Evolutionary conservation across 2,329 filamentous ascomycete genomes (phyloP).

Genomic region (Arachnomyces sp.): DNA sequence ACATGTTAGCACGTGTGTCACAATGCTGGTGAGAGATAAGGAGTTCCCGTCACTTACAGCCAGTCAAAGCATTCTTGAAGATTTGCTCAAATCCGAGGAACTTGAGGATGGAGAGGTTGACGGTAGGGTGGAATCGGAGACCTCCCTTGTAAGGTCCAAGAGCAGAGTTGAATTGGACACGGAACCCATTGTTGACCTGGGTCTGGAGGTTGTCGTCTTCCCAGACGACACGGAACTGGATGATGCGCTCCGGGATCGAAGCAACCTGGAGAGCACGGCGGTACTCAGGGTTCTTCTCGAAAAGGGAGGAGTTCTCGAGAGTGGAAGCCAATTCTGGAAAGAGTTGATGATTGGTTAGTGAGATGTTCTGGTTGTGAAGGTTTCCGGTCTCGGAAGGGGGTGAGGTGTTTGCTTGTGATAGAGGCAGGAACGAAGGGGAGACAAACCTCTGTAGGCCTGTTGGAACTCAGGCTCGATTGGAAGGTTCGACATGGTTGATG

Average conservation of each 20-base stretch:
- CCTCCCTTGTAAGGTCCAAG: conserved; percentile 98
- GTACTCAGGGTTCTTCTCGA: conserved; percentile 91
- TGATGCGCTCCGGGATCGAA: conserved; percentile 85
- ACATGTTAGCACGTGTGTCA: not conserved
- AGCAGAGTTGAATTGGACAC: conserved; percentile 97
- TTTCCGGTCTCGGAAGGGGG: conserved; percentile 9
- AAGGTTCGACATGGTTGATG: conserved; percentile 64
- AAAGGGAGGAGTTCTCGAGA: conserved; percentile 87
- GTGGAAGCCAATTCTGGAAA: conserved; percentile 79
- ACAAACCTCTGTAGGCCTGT: conserved; percentile 89
- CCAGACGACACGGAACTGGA: conserved; percentile 97
- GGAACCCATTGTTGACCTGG: conserved; percentile 89
- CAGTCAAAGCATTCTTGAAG: conserved; percentile 98
- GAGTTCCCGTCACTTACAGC: conserved; percentile 53
- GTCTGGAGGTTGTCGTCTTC: conserved; percentile 68
- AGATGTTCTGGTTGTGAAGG: conserved; percentile 9
- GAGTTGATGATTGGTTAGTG: conserved; percentile 1
- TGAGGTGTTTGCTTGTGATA: conserved; percentile 4
- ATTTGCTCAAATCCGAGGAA: conserved; percentile 99
- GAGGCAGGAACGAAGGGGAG: conserved; percentile 5
- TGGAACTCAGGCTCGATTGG: conserved; percentile 91
- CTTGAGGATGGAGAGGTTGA: conserved; percentile 67
- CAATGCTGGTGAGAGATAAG: not conserved
- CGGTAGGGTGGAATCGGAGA: conserved; percentile 81
- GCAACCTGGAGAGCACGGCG: conserved; percentile 79